Base-by-base conservation (phyloP, 345 rosid species). In the Bretschneidera sinensis region DNA sequence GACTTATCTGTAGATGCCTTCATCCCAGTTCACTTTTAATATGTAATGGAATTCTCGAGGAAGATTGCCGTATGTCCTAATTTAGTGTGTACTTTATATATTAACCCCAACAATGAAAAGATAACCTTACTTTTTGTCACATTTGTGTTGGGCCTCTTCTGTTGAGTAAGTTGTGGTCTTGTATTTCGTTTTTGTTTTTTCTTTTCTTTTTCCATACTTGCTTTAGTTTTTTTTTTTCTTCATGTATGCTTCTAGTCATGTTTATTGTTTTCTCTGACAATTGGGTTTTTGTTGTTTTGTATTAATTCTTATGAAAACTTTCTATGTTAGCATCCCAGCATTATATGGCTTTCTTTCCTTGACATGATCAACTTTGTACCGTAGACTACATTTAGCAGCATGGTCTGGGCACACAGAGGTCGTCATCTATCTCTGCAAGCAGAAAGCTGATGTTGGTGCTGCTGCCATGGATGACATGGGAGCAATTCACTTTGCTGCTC, bases 381-480 rank as follows among this genome's bases (percentile, higher is more conserved):
- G 55, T 67, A 92, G 96, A 70, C 76, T 94, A 62, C 97, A 91
- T 72, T 78, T 94, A 56, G 99, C 97, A 66, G 96, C 99, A 66
- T 91, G 99, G 97, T 78, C 97, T 43, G 97, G 99, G 15, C 86
- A 91, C 49, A 70, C 78, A 28, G 79, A 82, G 75, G 89, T 83
- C 17, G 92, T 83, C 43, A 79, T 72, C 71, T 86, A 83, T 69
- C 84, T 94, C 59, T 91, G 97, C 87, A 82, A 88, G 72, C 72
- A 86, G 45, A 94, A 88, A 68, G 99, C 99, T 0, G 99, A 94
- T 81, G 88, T 79, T 18, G 91, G 97, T 24, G 97, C 99, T 57
- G 91, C 96, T 53, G 97, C 99, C 24, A 82, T 91, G 76, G 99
- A 94, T 66, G 95, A 94, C 72, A 91, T 91, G 97, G 91, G 96